These are phyloP conservation scores for Trichoderma virens DNA, from an alignment of 495 filamentous ascomycete species.

Conservation along the genomic window DNA sequence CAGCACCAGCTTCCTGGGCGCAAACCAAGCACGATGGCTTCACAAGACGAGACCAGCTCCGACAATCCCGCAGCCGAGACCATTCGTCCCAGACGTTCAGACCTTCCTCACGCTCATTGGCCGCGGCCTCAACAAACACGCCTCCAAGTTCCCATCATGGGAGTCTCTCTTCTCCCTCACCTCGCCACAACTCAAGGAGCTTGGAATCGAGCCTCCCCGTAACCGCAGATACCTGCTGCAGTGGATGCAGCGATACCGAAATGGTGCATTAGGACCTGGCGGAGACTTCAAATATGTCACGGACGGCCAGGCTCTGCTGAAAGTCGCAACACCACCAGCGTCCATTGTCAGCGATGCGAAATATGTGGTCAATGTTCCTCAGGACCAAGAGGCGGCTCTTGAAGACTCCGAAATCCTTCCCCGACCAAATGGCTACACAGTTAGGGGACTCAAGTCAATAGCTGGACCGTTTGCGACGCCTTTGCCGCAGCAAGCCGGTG, in stretches of 20 bases:
- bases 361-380: conserved; percentile 63
- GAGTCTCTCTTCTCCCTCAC: conserved; percentile 73
- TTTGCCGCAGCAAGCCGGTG: conserved; percentile 57
- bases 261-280: conserved; percentile 66
- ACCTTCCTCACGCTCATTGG: conserved; percentile 93
- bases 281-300: conserved; percentile 68
- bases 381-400: conserved; percentile 37
- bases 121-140: conserved; percentile 71
- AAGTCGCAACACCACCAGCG: conserved; percentile 53
- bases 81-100: conserved; percentile 74
- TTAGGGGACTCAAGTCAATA: conserved; percentile 57
- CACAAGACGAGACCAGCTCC: conserved; percentile 29
- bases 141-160: conserved; percentile 79
- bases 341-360: conserved; percentile 18
- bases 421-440: conserved; percentile 47
- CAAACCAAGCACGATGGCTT: conserved; percentile 21
- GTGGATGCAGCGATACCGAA: conserved; percentile 77
- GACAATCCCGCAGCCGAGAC: conserved; percentile 61
- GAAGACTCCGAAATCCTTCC: conserved; percentile 25
- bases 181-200: conserved; percentile 67
- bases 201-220: conserved; percentile 81
- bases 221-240: conserved; percentile 72
- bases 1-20: background rate
- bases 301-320: conserved; percentile 62
- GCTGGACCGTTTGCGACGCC: conserved; percentile 60